Evolutionary conservation across 108 stramenopile species (phyloP).

Genomic region (Skeletonema menzelii): DNA sequence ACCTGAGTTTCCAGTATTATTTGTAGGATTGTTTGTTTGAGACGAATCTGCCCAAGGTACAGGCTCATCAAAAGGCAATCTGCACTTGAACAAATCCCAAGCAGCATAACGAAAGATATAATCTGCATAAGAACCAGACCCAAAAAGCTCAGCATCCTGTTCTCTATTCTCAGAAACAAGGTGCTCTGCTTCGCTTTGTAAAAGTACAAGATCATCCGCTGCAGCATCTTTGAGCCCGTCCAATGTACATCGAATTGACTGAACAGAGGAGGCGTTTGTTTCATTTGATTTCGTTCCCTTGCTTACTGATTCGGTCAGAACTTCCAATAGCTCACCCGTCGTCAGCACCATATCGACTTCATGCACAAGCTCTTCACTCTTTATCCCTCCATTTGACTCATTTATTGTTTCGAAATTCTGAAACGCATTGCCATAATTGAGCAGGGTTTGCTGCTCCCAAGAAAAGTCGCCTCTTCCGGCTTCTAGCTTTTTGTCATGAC

Average conservation of each 20-base stretch:
- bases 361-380: constrained; percentile 22
- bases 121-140: constrained; percentile 83
- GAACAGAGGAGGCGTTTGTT: background rate
- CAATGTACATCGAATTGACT: constrained; percentile 4
- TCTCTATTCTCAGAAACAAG: background rate
- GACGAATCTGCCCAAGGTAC: constrained; percentile 55
- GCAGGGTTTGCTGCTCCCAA: constrained; percentile 35
- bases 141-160: constrained; percentile 36
- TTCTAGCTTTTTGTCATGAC: constrained; percentile 99
- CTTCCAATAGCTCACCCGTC: constrained; percentile 80
- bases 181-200: background rate
- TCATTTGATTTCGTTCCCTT: constrained; percentile 5
- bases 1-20: constrained; percentile 12
- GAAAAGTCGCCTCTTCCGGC: constrained; percentile 89
- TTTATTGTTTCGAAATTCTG: background rate
- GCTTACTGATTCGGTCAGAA: constrained; percentile 60
- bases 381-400: background rate
- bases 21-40: constrained; percentile 1
- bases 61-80: constrained; percentile 30
- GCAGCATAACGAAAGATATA: constrained; percentile 78
- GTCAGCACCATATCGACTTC: constrained; percentile 97
- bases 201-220: background rate
- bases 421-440: constrained; percentile 18
- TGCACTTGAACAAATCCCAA: constrained; percentile 53
- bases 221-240: background rate